phyloP scores from a whole-genome alignment of 2,329 filamentous ascomycete genomes.

The Ambrosiella xylebori region DNA sequence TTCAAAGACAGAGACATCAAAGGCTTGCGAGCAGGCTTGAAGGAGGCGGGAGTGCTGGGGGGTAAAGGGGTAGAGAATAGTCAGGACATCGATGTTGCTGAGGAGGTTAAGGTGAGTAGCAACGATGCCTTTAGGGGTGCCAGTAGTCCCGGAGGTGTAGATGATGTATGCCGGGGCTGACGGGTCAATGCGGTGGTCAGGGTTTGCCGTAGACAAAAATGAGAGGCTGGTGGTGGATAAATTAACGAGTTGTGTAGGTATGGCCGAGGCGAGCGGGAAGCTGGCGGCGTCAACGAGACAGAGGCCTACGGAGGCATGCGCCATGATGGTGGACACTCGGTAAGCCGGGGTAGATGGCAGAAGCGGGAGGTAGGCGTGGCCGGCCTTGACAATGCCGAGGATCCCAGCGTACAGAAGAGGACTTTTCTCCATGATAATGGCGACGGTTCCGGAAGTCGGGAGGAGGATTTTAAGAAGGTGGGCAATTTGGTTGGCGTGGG shows the following conservation, averaged over 20 bases:
- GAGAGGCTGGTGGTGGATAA: conserved; percentile 19
- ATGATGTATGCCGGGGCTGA: conserved; percentile 55
- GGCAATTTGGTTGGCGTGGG: conserved; percentile 45
- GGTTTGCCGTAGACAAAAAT: conserved; percentile 18
- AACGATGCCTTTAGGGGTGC: conserved; percentile 61
- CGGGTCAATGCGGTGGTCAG: conserved; percentile 23
- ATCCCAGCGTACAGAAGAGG: conserved; percentile 55
- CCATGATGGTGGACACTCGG: conserved; percentile 43
- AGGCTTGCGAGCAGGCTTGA: conserved; percentile 70
- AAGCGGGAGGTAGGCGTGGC: conserved; percentile 66
- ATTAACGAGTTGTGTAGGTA: conserved; percentile 18
- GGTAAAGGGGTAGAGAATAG: conserved; percentile 44
- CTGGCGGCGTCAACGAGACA: conserved; percentile 27
- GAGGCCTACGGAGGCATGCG: conserved; percentile 34
- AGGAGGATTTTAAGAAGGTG: conserved; percentile 14
- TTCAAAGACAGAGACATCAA: conserved; percentile 79
- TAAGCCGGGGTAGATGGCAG: conserved; percentile 51
- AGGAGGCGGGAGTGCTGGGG: conserved; percentile 39
- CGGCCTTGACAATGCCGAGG: conserved; percentile 55
- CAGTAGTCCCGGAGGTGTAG: conserved; percentile 73
- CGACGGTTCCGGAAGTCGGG: conserved; percentile 25
- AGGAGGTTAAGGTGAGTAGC: conserved; percentile 60
- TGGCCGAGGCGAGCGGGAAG: background rate
- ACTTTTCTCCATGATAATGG: conserved; percentile 64
- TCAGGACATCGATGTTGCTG: conserved; percentile 55